phyloP scores from a whole-genome alignment of 495 filamentous ascomycete species.

The Penicillium herquei region DNA sequence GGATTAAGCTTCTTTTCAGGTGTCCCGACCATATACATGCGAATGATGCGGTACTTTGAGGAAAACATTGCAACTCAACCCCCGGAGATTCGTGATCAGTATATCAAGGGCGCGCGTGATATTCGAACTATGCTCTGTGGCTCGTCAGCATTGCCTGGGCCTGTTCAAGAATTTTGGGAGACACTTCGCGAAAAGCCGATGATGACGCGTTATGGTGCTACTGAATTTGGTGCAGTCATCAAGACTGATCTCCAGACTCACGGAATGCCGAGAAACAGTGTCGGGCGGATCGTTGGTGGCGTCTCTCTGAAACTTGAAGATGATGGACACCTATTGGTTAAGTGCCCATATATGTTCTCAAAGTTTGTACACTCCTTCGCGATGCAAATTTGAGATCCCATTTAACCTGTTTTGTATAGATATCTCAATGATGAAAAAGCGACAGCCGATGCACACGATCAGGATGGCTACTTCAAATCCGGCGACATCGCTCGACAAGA shows the following conservation, averaged over 20 bases:
- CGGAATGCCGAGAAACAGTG: slow-evolving; percentile 31
- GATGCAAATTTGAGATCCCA: background rate
- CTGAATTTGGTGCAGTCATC: slow-evolving; percentile 48
- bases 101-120: slow-evolving; percentile 36
- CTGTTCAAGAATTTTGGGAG: slow-evolving; percentile 48
- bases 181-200: slow-evolving; percentile 38
- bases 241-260: slow-evolving; percentile 36
- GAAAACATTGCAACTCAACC: slow-evolving; percentile 19
- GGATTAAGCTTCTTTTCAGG: slow-evolving; percentile 47
- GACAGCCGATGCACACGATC: slow-evolving; percentile 29
- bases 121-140: slow-evolving; percentile 47
- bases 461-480: slow-evolving; percentile 46
- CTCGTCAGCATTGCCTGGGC: slow-evolving; percentile 44
- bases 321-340: slow-evolving; percentile 36
- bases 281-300: slow-evolving; percentile 42
- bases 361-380: slow-evolving; percentile 17
- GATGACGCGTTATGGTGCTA: slow-evolving; percentile 46
- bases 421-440: slow-evolving; percentile 45
- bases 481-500: slow-evolving; percentile 49
- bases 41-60: slow-evolving; percentile 48
- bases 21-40: slow-evolving; percentile 53
- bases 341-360: slow-evolving; percentile 45
- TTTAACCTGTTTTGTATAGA: slow-evolving; percentile 10
- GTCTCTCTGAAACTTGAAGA: slow-evolving; percentile 38
- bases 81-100: slow-evolving; percentile 25